Evolutionary conservation across 805 yeast species (phyloP).

Genomic region (Starmerella geochares): DNA sequence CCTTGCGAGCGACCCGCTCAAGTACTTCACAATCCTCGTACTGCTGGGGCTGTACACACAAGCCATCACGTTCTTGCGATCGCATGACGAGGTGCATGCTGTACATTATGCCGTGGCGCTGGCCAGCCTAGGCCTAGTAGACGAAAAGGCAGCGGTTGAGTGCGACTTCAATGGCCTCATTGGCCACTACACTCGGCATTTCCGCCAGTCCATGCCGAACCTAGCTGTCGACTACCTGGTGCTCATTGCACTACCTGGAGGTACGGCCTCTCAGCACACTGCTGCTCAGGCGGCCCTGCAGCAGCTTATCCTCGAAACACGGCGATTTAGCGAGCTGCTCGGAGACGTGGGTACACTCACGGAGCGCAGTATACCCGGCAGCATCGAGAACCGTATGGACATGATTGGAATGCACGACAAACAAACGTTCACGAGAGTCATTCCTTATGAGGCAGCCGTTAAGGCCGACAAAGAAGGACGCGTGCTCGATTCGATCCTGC

Average conservation of each 20-base stretch:
- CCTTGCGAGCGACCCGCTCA: conserved; percentile 55
- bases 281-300: conserved; percentile 69
- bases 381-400: conserved; percentile 64
- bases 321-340: conserved; percentile 68
- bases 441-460: conserved; percentile 75
- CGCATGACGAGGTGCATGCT: conserved; percentile 67
- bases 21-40: conserved; percentile 63
- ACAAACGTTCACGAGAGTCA: conserved; percentile 51
- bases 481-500: conserved; percentile 67
- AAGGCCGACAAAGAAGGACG: conserved; percentile 89
- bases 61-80: conserved; percentile 57
- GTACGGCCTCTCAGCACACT: conserved; percentile 36
- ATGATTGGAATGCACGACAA: conserved; percentile 51
- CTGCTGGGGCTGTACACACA: conserved; percentile 72
- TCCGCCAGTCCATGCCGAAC: conserved; percentile 76
- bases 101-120: conserved; percentile 82
- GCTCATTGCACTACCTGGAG: conserved; percentile 47
- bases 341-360: conserved; percentile 55
- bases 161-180: conserved; percentile 36
- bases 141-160: conserved; percentile 32
- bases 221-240: conserved; percentile 85
- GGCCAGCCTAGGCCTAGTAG: conserved; percentile 59
- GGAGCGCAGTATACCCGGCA: conserved; percentile 72
- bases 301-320: conserved; percentile 73
- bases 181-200: conserved; percentile 71